phyloP scores from a whole-genome alignment of 805 yeast genomes.

The Hanseniaspora clermontiae region DNA sequence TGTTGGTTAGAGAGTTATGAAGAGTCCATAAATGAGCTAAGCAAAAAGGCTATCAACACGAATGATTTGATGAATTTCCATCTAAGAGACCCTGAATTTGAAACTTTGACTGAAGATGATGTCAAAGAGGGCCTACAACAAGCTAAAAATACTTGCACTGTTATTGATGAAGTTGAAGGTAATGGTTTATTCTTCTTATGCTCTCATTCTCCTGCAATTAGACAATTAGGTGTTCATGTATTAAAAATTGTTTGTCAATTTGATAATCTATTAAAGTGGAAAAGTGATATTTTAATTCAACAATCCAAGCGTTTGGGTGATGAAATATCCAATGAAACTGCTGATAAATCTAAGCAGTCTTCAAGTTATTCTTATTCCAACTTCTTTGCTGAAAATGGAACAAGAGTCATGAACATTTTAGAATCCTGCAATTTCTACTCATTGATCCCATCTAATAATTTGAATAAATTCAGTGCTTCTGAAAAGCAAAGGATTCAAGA shows the following conservation, averaged over 20 bases:
- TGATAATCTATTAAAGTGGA: conserved; percentile 66
- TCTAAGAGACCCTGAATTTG: conserved; percentile 10
- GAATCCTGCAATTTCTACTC: conserved; percentile 58
- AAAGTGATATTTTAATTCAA: conserved; percentile 21
- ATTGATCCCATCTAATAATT: conserved; percentile 41
- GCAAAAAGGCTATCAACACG: conserved; percentile 18
- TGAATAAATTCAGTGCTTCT: conserved; percentile 47
- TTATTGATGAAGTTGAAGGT: conserved; percentile 91
- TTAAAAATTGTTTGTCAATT: conserved; percentile 70
- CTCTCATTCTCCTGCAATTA: conserved; percentile 65
- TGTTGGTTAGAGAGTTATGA: conserved; percentile 69
- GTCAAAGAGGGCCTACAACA: conserved; percentile 51
- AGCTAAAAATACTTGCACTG: conserved; percentile 66
- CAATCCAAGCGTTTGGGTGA: neutral
- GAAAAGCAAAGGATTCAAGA: conserved; percentile 63
- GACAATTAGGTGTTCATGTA: conserved; percentile 66
- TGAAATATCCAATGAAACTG: neutral
- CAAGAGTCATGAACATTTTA: conserved; percentile 62
- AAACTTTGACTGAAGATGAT: conserved; percentile 17
- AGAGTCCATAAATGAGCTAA: conserved; percentile 24
- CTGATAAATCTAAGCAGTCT: conserved; percentile 28
- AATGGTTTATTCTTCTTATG: conserved; percentile 85
- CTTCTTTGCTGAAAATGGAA: conserved; percentile 67
- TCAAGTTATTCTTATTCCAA: conserved; percentile 44
- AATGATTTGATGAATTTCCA: conserved; percentile 9